Evolutionary conservation across 768 basidiomycete genomes (phyloP).

Genomic region (Macrolepiota dolichaula): DNA sequence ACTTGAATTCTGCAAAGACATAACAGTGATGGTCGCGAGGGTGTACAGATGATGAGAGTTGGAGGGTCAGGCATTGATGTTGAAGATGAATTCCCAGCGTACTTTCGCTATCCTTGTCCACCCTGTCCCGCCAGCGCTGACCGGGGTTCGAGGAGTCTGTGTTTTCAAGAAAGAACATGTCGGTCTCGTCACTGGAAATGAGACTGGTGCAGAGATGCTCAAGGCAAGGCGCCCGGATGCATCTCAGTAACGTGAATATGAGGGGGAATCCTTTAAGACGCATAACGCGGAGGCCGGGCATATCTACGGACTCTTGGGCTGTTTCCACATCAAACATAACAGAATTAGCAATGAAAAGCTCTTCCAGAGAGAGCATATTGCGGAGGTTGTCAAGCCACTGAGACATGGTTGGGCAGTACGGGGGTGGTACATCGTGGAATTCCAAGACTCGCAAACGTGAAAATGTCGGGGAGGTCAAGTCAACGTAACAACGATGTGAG

Average conservation of each 20-base stretch:
- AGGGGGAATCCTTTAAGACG: not conserved
- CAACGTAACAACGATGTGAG: not conserved
- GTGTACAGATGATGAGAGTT: not conserved
- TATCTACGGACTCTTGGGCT: not conserved
- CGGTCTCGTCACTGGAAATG: not conserved
- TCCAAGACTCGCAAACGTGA: not conserved
- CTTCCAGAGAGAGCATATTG: not conserved
- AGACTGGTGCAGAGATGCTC: not conserved
- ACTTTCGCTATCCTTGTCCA: not conserved
- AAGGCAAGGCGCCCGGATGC: not conserved
- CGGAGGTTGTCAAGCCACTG: conserved; percentile 1
- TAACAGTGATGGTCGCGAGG: not conserved
- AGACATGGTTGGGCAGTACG: not conserved
- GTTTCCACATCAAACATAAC: too few relatives aligned
- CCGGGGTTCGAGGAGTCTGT: too few relatives aligned
- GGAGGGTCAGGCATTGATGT: not conserved
- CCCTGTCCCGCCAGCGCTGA: not conserved
- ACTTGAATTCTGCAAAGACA: not conserved
- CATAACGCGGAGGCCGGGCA: not conserved
- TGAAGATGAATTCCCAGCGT: not conserved
- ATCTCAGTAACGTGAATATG: not conserved
- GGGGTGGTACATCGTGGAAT: not conserved
- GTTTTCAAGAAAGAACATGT: not conserved
- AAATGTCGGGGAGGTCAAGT: not conserved
- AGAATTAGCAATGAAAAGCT: not conserved